Evolutionary conservation across 768 basidiomycete genomes (phyloP).

Genomic region (Clitopilus passeckerianus): DNA sequence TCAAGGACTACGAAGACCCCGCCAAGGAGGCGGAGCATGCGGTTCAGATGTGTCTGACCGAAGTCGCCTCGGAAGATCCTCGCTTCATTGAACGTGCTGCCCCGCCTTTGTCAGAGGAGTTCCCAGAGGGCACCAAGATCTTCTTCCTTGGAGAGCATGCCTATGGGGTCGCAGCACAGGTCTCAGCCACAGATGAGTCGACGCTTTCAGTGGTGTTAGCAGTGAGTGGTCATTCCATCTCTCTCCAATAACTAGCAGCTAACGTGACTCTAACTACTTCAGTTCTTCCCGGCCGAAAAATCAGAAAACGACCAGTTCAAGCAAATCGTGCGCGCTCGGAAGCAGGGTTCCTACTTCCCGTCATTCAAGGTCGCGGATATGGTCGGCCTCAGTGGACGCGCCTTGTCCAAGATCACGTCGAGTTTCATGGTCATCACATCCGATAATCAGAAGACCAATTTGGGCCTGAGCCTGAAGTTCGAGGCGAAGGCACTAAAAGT

Average conservation of each 20-base stretch:
- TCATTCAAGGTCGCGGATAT: conserved; percentile 75
- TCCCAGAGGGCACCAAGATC: conserved; percentile 84
- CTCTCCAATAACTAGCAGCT: background rate
- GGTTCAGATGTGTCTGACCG: conserved; percentile 77
- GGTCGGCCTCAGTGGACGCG: conserved; percentile 70
- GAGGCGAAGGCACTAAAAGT: conserved; percentile 94
- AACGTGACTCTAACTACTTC: conserved; percentile 2
- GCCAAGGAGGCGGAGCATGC: conserved; percentile 86
- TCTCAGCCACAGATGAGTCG: conserved; percentile 64
- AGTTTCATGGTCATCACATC: conserved; percentile 84
- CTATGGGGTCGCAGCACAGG: conserved; percentile 94
- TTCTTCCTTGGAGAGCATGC: conserved; percentile 96
- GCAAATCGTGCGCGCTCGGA: conserved; percentile 49
- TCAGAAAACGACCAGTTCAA: conserved; percentile 78
- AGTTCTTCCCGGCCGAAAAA: conserved; percentile 89
- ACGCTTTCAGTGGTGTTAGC: conserved; percentile 81
- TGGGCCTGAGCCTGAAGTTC: conserved; percentile 94
- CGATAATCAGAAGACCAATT: conserved; percentile 78
- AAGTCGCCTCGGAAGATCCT: conserved; percentile 86
- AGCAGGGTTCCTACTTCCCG: conserved; percentile 61
- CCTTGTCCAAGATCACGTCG: conserved; percentile 87
- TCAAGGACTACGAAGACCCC: conserved; percentile 87
- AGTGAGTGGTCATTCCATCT: conserved; percentile 34
- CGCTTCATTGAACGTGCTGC: conserved; percentile 79
- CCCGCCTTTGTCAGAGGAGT: conserved; percentile 81